phyloP scores from a whole-genome alignment of 2,329 filamentous ascomycete genomes.

The Microdochium bolleyi region DNA sequence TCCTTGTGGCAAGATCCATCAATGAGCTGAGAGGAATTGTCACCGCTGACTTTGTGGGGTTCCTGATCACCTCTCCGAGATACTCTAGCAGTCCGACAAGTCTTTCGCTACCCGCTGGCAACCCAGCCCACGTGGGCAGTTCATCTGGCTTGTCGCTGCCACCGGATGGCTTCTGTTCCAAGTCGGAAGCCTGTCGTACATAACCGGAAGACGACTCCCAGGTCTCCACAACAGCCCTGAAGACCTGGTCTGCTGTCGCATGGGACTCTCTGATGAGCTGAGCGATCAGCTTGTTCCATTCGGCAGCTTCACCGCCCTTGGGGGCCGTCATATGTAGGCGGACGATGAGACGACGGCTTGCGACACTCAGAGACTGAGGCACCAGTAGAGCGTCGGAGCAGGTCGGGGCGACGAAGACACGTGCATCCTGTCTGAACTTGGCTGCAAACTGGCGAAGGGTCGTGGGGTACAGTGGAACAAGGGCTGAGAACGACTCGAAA shows the following conservation, averaged over 20 bases:
- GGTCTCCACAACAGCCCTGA: constrained; percentile 72
- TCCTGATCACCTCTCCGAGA: constrained; percentile 54
- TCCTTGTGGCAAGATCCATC: constrained; percentile 59
- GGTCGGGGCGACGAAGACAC: constrained; percentile 57
- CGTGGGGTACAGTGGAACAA: constrained; percentile 75
- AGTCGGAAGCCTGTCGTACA: constrained; percentile 29
- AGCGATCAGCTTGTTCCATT: constrained; percentile 66
- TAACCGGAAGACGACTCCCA: constrained; percentile 63
- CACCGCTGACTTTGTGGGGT: constrained; percentile 57
- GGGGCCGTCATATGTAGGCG: constrained; percentile 73
- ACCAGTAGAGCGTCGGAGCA: constrained; percentile 39
- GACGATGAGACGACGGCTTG: constrained; percentile 58
- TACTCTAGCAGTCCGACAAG: constrained; percentile 58
- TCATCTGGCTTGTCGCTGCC: constrained; percentile 36
- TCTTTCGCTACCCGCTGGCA: constrained; percentile 66
- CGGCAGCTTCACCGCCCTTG: constrained; percentile 68
- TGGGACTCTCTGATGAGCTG: constrained; percentile 59
- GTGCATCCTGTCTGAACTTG: constrained; percentile 56
- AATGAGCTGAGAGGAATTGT: constrained; percentile 59
- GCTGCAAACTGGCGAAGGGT: constrained; percentile 70
- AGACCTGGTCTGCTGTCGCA: constrained; percentile 63
- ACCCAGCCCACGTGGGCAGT: constrained; percentile 64
- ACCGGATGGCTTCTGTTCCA: constrained; percentile 37
- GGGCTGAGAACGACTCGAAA: constrained; percentile 60
- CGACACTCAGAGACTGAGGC: constrained; percentile 43